Evolutionary conservation across 1,139 yeast genomes (phyloP).

Genomic region (Blastobotrys serpentis): DNA sequence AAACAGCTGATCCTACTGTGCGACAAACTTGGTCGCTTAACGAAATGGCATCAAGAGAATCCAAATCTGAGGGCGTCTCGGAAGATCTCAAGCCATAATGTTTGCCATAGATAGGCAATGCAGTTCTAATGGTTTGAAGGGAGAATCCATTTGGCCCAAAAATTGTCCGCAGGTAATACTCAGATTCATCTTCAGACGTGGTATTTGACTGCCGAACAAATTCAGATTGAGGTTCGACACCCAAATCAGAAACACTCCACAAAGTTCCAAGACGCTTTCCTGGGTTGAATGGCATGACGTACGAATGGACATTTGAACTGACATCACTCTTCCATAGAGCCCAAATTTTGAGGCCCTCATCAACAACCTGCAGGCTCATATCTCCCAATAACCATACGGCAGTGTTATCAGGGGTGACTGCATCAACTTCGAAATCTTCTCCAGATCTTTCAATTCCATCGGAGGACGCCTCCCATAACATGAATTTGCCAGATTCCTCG

Average conservation of each 20-base stretch:
- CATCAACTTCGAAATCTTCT: slow-evolving; percentile 29
- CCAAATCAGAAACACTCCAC: slow-evolving; percentile 14
- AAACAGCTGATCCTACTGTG: slow-evolving; percentile 34
- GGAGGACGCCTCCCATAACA: slow-evolving; percentile 42
- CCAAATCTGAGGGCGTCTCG: slow-evolving; percentile 9
- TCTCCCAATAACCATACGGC: slow-evolving; percentile 52
- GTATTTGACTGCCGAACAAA: slow-evolving; percentile 16
- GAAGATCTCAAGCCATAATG: slow-evolving; percentile 24
- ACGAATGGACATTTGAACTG: slow-evolving; percentile 47
- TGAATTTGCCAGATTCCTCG: slow-evolving; percentile 44
- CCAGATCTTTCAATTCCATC: slow-evolving; percentile 34
- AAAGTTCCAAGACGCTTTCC: slow-evolving; percentile 3
- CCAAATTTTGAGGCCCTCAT: slow-evolving; percentile 35
- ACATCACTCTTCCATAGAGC: slow-evolving; percentile 67
- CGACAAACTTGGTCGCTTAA: slow-evolving; percentile 37
- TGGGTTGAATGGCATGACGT: slow-evolving; percentile 29
- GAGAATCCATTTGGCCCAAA: slow-evolving; percentile 52
- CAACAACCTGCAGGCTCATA: slow-evolving; percentile 27
- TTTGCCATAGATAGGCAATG: slow-evolving; percentile 41
- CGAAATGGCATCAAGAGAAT: slow-evolving; percentile 21
- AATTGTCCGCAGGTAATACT: slow-evolving; percentile 45
- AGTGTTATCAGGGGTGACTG: slow-evolving; percentile 35
- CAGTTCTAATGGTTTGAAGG: slow-evolving; percentile 45
- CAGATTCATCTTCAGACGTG: slow-evolving; percentile 35
- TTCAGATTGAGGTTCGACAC: slow-evolving; percentile 15